A percentile compares a stretch with the other conserved stretches of the same genome.
Conservation (phyloP, 192 early-diverging fungal genomes). For the Backusella sp. region DNA sequence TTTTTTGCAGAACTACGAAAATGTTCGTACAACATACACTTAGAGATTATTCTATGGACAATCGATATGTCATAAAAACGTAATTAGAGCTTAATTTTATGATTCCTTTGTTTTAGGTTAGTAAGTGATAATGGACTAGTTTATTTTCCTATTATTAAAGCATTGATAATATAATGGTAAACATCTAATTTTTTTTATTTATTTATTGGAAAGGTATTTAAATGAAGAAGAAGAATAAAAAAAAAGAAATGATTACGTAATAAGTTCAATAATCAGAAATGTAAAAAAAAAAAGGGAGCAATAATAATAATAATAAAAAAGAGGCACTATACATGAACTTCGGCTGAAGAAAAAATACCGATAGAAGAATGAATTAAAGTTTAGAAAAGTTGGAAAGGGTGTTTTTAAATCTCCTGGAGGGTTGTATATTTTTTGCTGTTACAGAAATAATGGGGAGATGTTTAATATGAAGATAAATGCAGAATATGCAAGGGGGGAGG, state of each 20-base stretch:
- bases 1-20: too few species aligned
- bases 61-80: too few species aligned
- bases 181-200: not conserved
- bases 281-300: not conserved
- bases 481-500: not conserved
- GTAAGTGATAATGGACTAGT: too few species aligned
- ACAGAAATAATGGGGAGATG: not conserved
- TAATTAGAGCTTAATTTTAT: too few species aligned
- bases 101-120: too few species aligned
- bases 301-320: not conserved
- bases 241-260: not conserved
- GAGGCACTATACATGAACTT: slow-evolving; percentile 18
- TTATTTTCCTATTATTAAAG: too few species aligned
- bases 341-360: slow-evolving; percentile 14
- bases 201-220: not conserved
- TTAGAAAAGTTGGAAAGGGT: not conserved
- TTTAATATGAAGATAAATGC: slow-evolving; percentile 7
- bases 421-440: not conserved
- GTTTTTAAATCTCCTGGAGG: slow-evolving; percentile 2
- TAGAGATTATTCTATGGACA: too few species aligned
- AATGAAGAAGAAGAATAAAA: not conserved
- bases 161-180: not conserved
- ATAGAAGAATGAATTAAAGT: slow-evolving; percentile 6
- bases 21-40: too few species aligned
- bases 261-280: not conserved